A percentile compares a stretch with the other conserved stretches of the same genome.
phyloP scores from a whole-genome alignment of 208 protist genomes.

The Trypanosoma lewisi region DNA sequence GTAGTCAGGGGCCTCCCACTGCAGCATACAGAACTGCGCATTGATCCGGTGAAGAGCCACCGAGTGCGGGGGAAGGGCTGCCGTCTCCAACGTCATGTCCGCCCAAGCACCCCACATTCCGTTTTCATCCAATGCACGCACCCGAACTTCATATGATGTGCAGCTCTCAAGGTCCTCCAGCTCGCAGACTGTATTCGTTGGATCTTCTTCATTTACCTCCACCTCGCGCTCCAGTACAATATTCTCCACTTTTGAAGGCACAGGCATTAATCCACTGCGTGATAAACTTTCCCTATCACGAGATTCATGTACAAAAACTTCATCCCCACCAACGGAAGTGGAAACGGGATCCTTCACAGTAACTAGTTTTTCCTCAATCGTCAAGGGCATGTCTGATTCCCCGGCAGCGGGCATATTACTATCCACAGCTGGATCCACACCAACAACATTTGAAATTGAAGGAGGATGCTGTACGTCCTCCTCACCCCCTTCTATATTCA shows the following conservation, averaged over 20 bases:
- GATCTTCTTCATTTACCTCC: conserved; percentile 14
- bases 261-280: background rate
- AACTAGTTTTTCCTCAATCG: background rate
- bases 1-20: conserved; percentile 63
- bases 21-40: conserved; percentile 72
- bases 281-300: background rate
- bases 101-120: conserved; percentile 76
- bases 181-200: conserved; percentile 17
- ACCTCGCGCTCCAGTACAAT: conserved; percentile 11
- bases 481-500: too few relatives aligned
- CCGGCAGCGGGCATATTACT: background rate
- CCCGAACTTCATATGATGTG: conserved; percentile 61
- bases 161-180: conserved; percentile 47
- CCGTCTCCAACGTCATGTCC: conserved; percentile 58
- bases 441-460: too few relatives aligned
- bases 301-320: background rate
- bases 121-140: conserved; percentile 75
- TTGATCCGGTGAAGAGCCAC: conserved; percentile 75
- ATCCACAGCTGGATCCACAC: too few relatives aligned
- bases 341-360: background rate
- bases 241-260: background rate
- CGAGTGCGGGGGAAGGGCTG: conserved; percentile 59
- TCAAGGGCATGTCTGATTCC: background rate
- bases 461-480: too few relatives aligned
- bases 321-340: background rate